phyloP scores from a whole-genome alignment of 208 protist species.

The Acanthamoeba lenticulata region DNA sequence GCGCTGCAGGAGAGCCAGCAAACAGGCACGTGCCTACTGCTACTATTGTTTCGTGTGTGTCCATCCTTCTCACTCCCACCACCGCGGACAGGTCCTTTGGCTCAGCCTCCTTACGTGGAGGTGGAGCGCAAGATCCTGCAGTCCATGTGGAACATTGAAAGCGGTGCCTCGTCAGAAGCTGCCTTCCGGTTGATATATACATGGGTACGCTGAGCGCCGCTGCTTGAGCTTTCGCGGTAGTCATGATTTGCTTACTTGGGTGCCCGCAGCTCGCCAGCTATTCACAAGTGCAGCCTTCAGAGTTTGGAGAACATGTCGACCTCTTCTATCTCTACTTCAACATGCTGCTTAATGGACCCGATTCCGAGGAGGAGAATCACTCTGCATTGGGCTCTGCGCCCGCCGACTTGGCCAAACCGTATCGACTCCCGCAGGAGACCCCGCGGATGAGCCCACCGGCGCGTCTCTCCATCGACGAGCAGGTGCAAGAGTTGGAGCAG shows the following conservation, averaged over 20 bases:
- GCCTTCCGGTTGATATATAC: slow-evolving; percentile 27
- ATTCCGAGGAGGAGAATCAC: not conserved
- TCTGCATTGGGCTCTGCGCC: not conserved
- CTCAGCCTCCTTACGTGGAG: slow-evolving; percentile 9
- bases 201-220: not conserved
- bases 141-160: slow-evolving; percentile 56
- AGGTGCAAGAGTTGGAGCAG: not conserved
- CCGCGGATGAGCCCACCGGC: not conserved
- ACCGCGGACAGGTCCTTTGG: not conserved
- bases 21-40: too few species aligned
- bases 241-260: not conserved
- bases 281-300: slow-evolving; percentile 12
- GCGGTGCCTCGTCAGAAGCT: slow-evolving; percentile 2
- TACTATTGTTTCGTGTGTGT: too few species aligned
- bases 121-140: slow-evolving; percentile 33
- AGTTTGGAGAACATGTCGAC: slow-evolving; percentile 15
- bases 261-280: slow-evolving; percentile 49
- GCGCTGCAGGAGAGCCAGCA: not conserved
- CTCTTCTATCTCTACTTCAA: slow-evolving; percentile 52
- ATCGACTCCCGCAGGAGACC: not conserved
- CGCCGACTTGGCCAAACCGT: not conserved
- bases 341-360: slow-evolving; percentile 9
- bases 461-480: not conserved
- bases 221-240: not conserved
- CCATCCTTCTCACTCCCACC: not conserved